Conservation (phyloP, 352 stramenopile genomes). For the Phytophthora multivora region DNA sequence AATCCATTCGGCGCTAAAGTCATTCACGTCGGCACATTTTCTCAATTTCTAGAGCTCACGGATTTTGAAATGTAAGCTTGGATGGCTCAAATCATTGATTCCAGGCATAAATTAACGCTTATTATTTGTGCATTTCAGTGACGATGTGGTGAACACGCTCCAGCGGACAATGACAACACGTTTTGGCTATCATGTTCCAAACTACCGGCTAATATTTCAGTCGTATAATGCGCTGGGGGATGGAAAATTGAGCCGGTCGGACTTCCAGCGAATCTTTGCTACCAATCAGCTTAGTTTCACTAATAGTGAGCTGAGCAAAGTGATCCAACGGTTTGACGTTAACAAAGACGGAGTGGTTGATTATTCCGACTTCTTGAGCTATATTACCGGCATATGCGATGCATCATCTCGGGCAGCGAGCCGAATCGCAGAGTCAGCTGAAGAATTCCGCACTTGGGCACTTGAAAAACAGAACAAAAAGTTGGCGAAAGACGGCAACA, state of each 20-base stretch:
- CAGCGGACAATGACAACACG: conserved; percentile 74
- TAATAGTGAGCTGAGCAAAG: conserved; percentile 73
- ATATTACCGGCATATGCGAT: conserved; percentile 79
- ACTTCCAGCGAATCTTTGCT: conserved; percentile 78
- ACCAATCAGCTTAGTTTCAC: conserved; percentile 74
- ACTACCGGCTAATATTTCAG: conserved; percentile 82
- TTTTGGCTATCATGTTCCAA: conserved; percentile 62
- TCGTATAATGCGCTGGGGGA: conserved; percentile 75
- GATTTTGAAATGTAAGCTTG: conserved; percentile 71
- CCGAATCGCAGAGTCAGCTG: conserved; percentile 62
- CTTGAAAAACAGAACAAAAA: conserved; percentile 82
- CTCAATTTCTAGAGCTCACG: conserved; percentile 74
- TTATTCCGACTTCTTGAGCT: conserved; percentile 80
- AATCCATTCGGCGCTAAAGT: conserved; percentile 63
- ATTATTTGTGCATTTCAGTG: conserved; percentile 33
- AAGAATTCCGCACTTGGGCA: conserved; percentile 72
- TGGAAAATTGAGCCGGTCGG: conserved; percentile 61
- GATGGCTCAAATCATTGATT: too few species aligned
- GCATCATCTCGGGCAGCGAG: conserved; percentile 51
- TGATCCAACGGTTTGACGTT: conserved; percentile 82
- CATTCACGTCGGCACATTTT: conserved; percentile 60
- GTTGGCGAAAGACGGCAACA: conserved; percentile 76
- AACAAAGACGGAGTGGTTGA: conserved; percentile 80
- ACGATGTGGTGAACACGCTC: conserved; percentile 65
- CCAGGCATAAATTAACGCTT: not conserved